Evolutionary conservation across 805 yeast genomes (phyloP).

Genomic region (Metschnikowia lachancei): DNA sequence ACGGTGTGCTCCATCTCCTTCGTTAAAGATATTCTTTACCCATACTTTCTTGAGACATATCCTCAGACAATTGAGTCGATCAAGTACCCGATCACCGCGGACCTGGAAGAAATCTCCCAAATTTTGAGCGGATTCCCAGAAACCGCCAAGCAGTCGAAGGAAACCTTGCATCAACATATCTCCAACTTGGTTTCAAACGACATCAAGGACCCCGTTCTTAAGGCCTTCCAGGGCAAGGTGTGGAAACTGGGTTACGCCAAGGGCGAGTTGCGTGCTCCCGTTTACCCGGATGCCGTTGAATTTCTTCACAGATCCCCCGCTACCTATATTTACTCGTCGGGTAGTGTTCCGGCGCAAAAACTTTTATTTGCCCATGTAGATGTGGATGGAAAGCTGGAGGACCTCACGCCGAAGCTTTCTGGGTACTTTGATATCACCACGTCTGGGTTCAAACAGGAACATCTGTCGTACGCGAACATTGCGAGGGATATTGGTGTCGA

Average conservation of each 20-base stretch:
- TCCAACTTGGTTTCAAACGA: constrained; percentile 58
- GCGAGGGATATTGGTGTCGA: constrained; percentile 37
- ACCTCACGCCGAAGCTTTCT: constrained; percentile 50
- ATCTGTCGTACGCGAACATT: constrained; percentile 58
- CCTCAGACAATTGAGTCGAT: constrained; percentile 33
- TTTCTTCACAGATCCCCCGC: constrained; percentile 41
- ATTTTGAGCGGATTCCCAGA: constrained; percentile 48
- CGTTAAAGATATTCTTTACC: constrained; percentile 75
- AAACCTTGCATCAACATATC: constrained; percentile 47
- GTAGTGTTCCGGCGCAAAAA: constrained; percentile 84
- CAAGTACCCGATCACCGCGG: constrained; percentile 23
- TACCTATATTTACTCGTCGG: constrained; percentile 82
- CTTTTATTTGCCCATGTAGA: constrained; percentile 66
- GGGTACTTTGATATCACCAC: constrained; percentile 87
- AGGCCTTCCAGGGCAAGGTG: constrained; percentile 76
- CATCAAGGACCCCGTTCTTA: constrained; percentile 72
- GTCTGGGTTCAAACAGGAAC: constrained; percentile 67
- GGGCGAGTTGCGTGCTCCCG: constrained; percentile 77
- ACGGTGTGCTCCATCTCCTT: constrained; percentile 90
- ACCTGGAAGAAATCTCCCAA: constrained; percentile 22
- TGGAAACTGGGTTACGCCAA: constrained; percentile 78
- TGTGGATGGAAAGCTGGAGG: constrained; percentile 33
- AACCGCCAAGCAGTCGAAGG: constrained; percentile 25
- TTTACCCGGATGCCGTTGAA: constrained; percentile 68
- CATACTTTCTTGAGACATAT: constrained; percentile 62